These are phyloP conservation scores for Cladophialophora exuberans DNA, from an alignment of 2,329 filamentous ascomycete species.

Conservation along the genomic window DNA sequence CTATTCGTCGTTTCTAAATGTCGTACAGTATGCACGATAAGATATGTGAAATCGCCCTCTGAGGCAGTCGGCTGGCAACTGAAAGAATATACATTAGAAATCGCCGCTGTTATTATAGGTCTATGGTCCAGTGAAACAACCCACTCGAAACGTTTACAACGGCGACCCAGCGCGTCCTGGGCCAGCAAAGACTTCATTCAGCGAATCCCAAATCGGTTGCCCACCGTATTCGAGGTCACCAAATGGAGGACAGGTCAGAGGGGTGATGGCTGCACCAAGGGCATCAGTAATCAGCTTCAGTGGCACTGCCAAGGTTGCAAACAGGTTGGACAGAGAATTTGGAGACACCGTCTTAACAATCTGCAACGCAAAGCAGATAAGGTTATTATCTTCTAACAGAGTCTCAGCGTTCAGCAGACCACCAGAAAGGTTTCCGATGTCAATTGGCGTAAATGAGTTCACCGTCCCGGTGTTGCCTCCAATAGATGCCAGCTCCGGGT, in stretches of 20 bases:
- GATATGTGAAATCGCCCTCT: too few relatives aligned
- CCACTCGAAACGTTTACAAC: too few relatives aligned
- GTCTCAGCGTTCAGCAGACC: conserved; percentile 43
- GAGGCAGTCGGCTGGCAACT: too few relatives aligned
- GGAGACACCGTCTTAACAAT: conserved; percentile 40
- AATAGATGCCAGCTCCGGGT: conserved; percentile 50
- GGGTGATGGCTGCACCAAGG: conserved; percentile 36
- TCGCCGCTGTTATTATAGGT: too few relatives aligned
- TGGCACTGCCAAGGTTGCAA: conserved; percentile 36
- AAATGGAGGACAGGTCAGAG: conserved; percentile 40
- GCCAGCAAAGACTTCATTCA: too few relatives aligned
- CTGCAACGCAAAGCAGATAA: conserved; percentile 45
- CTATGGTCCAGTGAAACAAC: too few relatives aligned
- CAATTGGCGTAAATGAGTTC: conserved; percentile 56
- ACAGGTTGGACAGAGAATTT: conserved; percentile 38
- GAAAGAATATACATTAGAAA: too few relatives aligned
- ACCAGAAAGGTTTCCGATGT: conserved; percentile 47
- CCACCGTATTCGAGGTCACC: conserved; percentile 37
- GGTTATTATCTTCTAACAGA: conserved; percentile 45
- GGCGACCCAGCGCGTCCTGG: too few relatives aligned
- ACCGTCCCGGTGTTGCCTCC: conserved; percentile 58
- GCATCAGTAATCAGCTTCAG: conserved; percentile 38
- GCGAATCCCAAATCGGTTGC: too few relatives aligned
- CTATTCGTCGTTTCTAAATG: too few relatives aligned
- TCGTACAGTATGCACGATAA: too few relatives aligned